Evolutionary conservation across 371 early-diverging fungal genomes (phyloP).

Genomic region (Actinomucor elegans): DNA sequence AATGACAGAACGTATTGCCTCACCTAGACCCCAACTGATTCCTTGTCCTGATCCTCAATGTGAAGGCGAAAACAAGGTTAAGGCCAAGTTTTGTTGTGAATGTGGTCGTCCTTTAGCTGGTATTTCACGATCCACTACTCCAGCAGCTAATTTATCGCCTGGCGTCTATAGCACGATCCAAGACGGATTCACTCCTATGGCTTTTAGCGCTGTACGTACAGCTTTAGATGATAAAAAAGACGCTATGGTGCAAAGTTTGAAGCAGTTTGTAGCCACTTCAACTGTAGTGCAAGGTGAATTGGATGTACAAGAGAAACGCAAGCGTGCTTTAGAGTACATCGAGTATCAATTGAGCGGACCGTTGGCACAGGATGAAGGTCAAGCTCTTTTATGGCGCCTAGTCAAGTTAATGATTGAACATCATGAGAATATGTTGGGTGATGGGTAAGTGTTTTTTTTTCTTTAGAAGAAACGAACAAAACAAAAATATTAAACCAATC

Average conservation of each 20-base stretch:
- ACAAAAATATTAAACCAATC: too few relatives aligned
- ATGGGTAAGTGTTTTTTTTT: constrained; percentile 19
- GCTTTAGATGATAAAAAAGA: constrained; percentile 19
- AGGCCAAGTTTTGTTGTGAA: constrained; percentile 75
- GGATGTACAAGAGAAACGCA: constrained; percentile 61
- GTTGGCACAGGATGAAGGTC: constrained; percentile 24
- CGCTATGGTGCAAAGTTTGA: not conserved
- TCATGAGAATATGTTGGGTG: constrained; percentile 53
- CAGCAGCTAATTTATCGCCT: constrained; percentile 20
- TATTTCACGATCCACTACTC: constrained; percentile 49
- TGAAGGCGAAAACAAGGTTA: constrained; percentile 62
- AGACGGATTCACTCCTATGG: not conserved
- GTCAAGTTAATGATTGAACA: constrained; percentile 65
- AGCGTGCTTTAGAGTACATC: constrained; percentile 59
- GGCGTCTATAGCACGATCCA: not conserved
- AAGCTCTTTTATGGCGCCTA: constrained; percentile 59
- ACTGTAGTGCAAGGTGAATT: constrained; percentile 49
- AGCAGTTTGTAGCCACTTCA: constrained; percentile 10
- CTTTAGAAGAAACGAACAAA: too few relatives aligned
- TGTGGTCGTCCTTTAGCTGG: constrained; percentile 64
- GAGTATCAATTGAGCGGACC: constrained; percentile 51
- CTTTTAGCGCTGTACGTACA: not conserved
- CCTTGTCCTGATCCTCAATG: constrained; percentile 59
- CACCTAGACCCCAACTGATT: constrained; percentile 12
- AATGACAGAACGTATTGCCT: constrained; percentile 18